phyloP scores from a whole-genome alignment of 2,329 filamentous ascomycete species.

The Botrytis aclada region DNA sequence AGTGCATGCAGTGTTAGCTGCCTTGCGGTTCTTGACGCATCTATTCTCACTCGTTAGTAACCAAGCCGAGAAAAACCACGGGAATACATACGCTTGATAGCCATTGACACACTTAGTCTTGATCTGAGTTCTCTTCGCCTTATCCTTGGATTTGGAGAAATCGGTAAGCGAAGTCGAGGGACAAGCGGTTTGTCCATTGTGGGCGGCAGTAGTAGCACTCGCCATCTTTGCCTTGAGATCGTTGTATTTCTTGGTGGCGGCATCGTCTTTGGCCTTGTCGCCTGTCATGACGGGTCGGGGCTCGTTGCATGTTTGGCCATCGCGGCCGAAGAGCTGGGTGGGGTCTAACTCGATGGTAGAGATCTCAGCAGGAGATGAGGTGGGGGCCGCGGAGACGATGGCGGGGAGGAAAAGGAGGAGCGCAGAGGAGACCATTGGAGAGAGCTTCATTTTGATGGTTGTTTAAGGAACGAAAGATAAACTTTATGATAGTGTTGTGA shows the following conservation, averaged over 20 bases:
- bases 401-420: constrained; percentile 4
- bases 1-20: background rate
- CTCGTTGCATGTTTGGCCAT: background rate
- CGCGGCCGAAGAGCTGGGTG: background rate
- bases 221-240: background rate
- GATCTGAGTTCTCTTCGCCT: background rate
- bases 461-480: background rate
- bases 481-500: background rate
- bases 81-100: background rate
- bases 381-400: constrained; percentile 3
- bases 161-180: background rate
- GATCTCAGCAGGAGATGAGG: background rate
- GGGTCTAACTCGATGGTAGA: background rate
- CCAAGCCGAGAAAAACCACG: background rate
- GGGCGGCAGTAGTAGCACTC: background rate
- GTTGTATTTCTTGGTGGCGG: background rate
- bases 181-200: background rate
- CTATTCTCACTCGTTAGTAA: background rate
- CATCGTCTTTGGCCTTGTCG: background rate
- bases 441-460: constrained; percentile 4
- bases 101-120: background rate
- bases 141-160: background rate
- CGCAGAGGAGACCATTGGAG: background rate
- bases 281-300: background rate
- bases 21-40: background rate